Evolutionary conservation across 495 filamentous ascomycete species (phyloP).

Genomic region (Hypoxylon perforatum): DNA sequence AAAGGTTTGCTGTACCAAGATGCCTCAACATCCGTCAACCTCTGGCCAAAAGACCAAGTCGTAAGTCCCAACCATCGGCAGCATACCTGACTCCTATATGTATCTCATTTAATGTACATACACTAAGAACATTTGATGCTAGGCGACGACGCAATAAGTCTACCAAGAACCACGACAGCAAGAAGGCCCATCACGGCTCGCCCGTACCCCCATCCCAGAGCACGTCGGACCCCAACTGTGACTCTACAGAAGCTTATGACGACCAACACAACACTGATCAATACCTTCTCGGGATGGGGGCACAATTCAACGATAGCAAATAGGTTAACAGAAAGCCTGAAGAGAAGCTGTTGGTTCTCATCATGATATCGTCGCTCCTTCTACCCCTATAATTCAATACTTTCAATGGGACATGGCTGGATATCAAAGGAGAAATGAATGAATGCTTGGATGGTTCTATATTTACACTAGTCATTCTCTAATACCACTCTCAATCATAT

Average conservation of each 20-base stretch:
- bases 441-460: no score
- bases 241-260: not conserved
- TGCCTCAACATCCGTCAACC: conserved; percentile 3
- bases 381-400: no score
- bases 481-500: no score
- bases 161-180: conserved; percentile 8
- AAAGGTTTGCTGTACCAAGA: not conserved
- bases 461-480: no score
- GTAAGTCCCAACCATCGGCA: not conserved
- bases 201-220: conserved; percentile 12
- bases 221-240: not conserved
- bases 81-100: no score
- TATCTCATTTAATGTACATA: not conserved
- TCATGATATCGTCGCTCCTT: not conserved
- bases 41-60: conserved; percentile 5
- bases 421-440: no score
- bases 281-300: conserved; percentile 18
- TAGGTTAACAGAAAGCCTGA: not conserved
- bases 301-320: conserved; percentile 16
- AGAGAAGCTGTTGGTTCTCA: not conserved
- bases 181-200: conserved; percentile 21
- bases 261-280: not conserved
- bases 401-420: no score
- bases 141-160: conserved; percentile 4
- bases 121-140: not conserved